These are phyloP conservation scores for Planoprotostelium fungivorum DNA, from an alignment of 78 protist genomes.

Conservation along the genomic window DNA sequence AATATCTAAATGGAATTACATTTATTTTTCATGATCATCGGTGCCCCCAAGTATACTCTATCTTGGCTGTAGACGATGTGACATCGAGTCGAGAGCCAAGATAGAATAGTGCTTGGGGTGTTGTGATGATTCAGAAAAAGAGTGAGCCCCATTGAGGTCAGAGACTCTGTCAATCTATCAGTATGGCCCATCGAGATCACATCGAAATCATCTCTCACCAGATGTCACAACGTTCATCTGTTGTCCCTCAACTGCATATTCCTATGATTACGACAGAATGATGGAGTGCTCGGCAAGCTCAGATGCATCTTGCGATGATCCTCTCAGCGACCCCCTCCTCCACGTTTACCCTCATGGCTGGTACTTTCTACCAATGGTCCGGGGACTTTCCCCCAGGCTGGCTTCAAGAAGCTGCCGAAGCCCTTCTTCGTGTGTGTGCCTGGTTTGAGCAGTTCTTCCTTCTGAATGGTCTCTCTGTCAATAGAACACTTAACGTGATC, in stretches of 20 bases:
- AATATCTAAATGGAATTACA: too few relatives aligned
- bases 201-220: too few relatives aligned
- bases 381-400: background rate
- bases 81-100: too few relatives aligned
- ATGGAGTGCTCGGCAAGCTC: background rate
- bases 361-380: background rate
- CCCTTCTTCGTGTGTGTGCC: background rate
- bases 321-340: background rate
- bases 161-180: background rate
- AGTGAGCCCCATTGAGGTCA: constrained; percentile 2
- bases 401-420: background rate
- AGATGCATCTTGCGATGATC: background rate
- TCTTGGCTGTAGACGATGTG: too few relatives aligned
- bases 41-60: too few relatives aligned
- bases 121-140: background rate
- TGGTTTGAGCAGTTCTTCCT: background rate
- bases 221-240: background rate
- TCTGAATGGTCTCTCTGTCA: background rate
- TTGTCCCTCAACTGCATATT: background rate
- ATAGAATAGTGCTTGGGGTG: background rate
- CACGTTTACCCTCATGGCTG: background rate
- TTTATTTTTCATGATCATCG: too few relatives aligned
- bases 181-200: background rate
- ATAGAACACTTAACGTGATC: background rate
- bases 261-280: background rate